Evolutionary conservation across 139 green algal genomes (phyloP).

Genomic region (Pleodorina starrii): DNA sequence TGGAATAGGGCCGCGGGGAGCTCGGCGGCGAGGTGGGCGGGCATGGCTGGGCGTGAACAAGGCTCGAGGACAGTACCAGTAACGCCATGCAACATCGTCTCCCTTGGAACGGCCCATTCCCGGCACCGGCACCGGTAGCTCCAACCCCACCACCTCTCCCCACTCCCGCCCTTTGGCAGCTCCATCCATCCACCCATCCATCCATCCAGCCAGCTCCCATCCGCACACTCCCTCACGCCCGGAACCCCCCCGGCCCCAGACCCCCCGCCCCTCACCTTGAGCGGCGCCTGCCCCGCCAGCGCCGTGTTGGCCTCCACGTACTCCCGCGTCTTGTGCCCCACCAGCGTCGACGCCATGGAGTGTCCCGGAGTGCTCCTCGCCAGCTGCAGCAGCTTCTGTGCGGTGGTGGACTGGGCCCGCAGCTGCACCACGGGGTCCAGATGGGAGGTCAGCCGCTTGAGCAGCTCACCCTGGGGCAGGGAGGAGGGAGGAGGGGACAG

Average conservation of each 20-base stretch:
- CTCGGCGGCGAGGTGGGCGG: neutral
- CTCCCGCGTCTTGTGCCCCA: constrained; percentile 68
- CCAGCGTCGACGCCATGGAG: constrained; percentile 22
- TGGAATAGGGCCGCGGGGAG: no score
- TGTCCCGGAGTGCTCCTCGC: constrained; percentile 19
- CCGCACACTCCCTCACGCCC: no score
- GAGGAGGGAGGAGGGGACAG: neutral
- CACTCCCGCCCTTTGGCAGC: no score
- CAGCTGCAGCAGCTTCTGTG: constrained; percentile 74
- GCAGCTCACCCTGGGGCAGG: constrained; percentile 54
- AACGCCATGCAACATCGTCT: no score
- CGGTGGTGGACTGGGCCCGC: neutral
- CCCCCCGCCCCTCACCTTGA: constrained; percentile 25
- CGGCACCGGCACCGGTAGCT: no score
- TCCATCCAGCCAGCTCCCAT: no score
- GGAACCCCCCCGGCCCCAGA: no score
- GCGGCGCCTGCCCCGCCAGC: constrained; percentile 14
- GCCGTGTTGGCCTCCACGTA: constrained; percentile 61
- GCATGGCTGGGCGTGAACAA: neutral
- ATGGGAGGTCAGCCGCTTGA: neutral
- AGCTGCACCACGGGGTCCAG: constrained; percentile 57
- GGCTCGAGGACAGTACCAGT: neutral
- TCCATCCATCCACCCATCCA: no score
- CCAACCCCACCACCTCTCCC: no score
- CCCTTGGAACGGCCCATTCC: no score